Base-by-base conservation (phyloP, 208 protist genomes). In the Phytomonas francai region DNA sequence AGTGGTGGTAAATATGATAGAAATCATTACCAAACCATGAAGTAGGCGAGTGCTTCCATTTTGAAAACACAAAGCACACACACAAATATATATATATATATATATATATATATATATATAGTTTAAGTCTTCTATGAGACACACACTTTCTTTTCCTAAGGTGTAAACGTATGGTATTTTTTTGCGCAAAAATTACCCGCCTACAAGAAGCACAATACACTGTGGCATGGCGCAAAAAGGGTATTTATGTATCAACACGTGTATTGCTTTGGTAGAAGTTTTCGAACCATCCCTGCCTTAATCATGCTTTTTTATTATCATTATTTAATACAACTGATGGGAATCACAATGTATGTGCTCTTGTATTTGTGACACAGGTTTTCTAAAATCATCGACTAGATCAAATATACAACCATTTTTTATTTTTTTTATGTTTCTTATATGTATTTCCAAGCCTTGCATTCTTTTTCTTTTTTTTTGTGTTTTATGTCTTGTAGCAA, bases 381-480 rank as follows among this genome's bases (percentile, higher is more conserved):
- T 45, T 45, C 19, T 7, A 22, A 45, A 16, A 45, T 45, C 39
- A 45, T 45, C 39, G 12, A 45, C 39, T 45, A 45, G 19, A 45
- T 39, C n/a, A 59, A n/a, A 32, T 11, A 8, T 56, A 66, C 63
- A 66, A 27, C 9, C 11, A 19, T 8, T 27, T 42, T 68, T 68
- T 27, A 32, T 8, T 31, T 65, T 25, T 59, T 19, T 19, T 64
- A 39, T 32, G 49, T 14, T 65, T 71, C 9, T 54, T 32, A 57
- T 73, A 58, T 56, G 25, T 9, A 25, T 14, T 49, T 74, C 31
- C 3, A 27, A 31, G 31, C 22, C n/a, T 65, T 11, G 34, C 4
- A 33, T 39, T 76, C 30, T 67, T 60, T 22, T 63, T 68, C 62
- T 57, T 57, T 30, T 25, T 66, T 30, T n/a, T 25, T 16, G 57